Conservation (phyloP, 2,329 filamentous ascomycete genomes). For the Scopulariopsis brevicaulis region DNA sequence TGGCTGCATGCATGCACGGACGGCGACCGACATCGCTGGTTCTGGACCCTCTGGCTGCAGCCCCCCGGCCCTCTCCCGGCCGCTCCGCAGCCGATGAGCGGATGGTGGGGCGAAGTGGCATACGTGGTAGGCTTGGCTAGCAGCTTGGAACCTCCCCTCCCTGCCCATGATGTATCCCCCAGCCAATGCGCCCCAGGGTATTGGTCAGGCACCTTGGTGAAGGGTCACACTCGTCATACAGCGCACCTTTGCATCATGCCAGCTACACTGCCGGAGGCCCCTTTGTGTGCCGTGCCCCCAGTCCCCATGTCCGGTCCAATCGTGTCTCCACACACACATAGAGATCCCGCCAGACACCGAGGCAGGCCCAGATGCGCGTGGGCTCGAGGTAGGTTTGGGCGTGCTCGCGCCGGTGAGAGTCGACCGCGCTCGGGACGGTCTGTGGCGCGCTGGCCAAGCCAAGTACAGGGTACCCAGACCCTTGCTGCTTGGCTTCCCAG, state of each 20-base stretch:
- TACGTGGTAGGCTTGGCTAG: background rate
- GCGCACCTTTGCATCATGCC: background rate
- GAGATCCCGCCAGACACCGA: background rate
- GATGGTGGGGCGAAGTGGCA: background rate
- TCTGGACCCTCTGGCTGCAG: background rate
- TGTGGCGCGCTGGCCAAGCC: background rate
- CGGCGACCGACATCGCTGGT: background rate
- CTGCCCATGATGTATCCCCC: background rate
- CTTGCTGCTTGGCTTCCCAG: background rate
- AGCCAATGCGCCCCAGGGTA: background rate
- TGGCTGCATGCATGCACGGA: background rate
- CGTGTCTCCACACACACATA: too few relatives aligned
- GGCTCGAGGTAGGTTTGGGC: background rate
- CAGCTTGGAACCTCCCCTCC: background rate
- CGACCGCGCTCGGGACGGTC: too few relatives aligned
- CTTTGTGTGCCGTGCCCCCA: background rate
- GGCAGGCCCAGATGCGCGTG: background rate
- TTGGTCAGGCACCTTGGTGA: background rate
- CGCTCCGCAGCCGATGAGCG: background rate
- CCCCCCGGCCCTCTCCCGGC: background rate
- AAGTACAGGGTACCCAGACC: background rate
- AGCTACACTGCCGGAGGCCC: background rate
- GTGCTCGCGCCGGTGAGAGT: background rate
- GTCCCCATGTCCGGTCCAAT: too few relatives aligned
- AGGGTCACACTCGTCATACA: background rate